A percentile compares a stretch with the other conserved stretches of the same genome.
Evolutionary conservation across 139 green algal genomes (phyloP).

Genomic region (Trebouxia sp.): DNA sequence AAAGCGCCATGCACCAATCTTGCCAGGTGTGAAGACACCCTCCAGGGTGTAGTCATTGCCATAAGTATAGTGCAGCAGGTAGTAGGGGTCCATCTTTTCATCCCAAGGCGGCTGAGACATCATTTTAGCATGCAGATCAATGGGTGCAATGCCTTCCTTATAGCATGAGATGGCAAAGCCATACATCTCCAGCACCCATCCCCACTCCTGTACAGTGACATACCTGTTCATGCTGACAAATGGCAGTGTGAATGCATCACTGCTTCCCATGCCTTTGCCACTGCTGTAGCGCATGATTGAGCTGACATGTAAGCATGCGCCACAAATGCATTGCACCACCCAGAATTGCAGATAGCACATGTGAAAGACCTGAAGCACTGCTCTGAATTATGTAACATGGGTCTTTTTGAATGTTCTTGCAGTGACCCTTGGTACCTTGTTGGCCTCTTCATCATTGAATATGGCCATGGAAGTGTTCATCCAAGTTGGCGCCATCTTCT

Average conservation of each 20-base stretch:
- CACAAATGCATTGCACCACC: too few relatives aligned
- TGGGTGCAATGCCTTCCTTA: constrained; percentile 61
- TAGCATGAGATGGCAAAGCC: constrained; percentile 84
- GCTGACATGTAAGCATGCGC: too few relatives aligned
- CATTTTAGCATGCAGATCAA: constrained; percentile 71
- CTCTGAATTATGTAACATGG: too few relatives aligned
- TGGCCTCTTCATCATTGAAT: constrained; percentile 85
- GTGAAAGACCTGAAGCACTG: too few relatives aligned
- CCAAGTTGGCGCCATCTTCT: constrained; percentile 78
- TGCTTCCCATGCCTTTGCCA: too few relatives aligned
- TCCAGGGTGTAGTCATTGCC: constrained; percentile 83
- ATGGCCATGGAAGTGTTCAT: constrained; percentile 89
- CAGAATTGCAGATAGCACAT: too few relatives aligned
- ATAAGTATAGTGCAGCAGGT: constrained; percentile 98
- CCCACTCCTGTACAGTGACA: constrained; percentile 65
- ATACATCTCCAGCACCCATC: constrained; percentile 79
- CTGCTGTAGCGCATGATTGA: too few relatives aligned
- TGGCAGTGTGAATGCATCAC: too few relatives aligned
- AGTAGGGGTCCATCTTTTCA: constrained; percentile 63
- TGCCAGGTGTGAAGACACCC: constrained; percentile 77
- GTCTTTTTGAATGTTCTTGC: too few relatives aligned
- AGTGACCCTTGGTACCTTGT: constrained; percentile 63
- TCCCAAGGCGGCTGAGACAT: constrained; percentile 93
- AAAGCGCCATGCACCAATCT: constrained; percentile 91
- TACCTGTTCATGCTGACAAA: too few relatives aligned